phyloP scores from a whole-genome alignment of 2,329 filamentous ascomycete genomes.

The Colletotrichum echinochloae region DNA sequence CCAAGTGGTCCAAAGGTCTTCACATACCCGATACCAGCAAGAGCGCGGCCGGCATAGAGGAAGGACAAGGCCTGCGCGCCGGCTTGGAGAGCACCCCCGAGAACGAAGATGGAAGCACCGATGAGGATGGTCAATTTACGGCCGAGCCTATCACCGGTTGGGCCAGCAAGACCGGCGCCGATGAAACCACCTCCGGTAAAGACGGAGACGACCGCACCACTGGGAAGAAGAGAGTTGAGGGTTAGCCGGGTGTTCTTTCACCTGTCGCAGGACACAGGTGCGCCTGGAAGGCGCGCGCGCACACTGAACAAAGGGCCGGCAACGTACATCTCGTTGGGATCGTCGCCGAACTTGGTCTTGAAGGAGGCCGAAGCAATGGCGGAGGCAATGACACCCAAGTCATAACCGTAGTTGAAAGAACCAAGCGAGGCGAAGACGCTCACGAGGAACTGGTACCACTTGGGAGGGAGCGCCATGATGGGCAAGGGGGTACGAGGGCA shows the following conservation, averaged over 20 bases:
- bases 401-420: constrained; percentile 67
- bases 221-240: constrained; percentile 45
- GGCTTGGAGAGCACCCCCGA: constrained; percentile 81
- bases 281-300: background rate
- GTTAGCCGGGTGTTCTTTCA: background rate
- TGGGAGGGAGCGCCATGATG: constrained; percentile 58
- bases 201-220: constrained; percentile 79
- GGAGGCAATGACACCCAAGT: constrained; percentile 65
- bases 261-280: too few relatives aligned
- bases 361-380: constrained; percentile 64
- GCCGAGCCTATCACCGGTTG: constrained; percentile 72
- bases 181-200: constrained; percentile 84
- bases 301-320: too few relatives aligned
- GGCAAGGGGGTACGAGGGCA: background rate
- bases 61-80: constrained; percentile 69
- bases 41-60: constrained; percentile 76
- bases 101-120: constrained; percentile 76
- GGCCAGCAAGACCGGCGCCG: constrained; percentile 74
- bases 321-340: constrained; percentile 53
- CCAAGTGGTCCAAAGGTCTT: background rate
- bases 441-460: constrained; percentile 64
- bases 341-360: constrained; percentile 51
- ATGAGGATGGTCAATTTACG: constrained; percentile 78
- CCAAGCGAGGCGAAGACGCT: constrained; percentile 67
- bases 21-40: constrained; percentile 70